A percentile compares a stretch with the other conserved stretches of the same genome.
These are phyloP conservation scores for Ophiostoma triangulosporum DNA, from an alignment of 2,329 filamentous ascomycete species.

Conservation along the genomic window DNA sequence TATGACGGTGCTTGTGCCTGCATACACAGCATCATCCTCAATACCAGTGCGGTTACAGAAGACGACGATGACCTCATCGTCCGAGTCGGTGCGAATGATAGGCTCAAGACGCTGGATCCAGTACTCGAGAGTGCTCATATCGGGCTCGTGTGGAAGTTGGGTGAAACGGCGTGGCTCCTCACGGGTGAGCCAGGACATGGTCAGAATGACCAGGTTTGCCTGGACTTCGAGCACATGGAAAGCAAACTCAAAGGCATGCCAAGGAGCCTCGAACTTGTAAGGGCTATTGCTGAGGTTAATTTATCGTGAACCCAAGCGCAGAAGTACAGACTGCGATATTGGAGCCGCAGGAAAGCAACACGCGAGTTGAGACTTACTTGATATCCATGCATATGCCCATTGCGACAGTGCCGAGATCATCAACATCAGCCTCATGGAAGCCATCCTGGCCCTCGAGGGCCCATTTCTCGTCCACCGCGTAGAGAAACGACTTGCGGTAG, in stretches of 20 bases:
- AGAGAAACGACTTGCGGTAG: conserved; percentile 47
- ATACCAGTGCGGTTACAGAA: conserved; percentile 57
- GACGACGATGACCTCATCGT: conserved; percentile 52
- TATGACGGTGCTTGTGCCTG: conserved; percentile 60
- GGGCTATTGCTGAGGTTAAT: conserved; percentile 23
- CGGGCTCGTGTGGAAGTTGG: conserved; percentile 41
- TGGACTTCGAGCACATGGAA: conserved; percentile 41
- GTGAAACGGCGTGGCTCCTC: conserved; percentile 34
- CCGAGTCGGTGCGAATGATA: conserved; percentile 34
- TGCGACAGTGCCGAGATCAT: conserved; percentile 35
- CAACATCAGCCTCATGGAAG: conserved; percentile 33
- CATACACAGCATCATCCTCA: conserved; percentile 54
- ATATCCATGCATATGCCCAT: conserved; percentile 54
- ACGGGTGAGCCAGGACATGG: conserved; percentile 66
- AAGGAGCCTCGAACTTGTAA: conserved; percentile 37
- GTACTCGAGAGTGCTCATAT: conserved; percentile 61
- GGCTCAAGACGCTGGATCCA: conserved; percentile 63
- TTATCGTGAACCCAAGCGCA: neutral
- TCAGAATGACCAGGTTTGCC: conserved; percentile 52
- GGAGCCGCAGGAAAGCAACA: no score
- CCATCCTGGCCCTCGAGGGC: conserved; percentile 39
- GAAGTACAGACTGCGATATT: conserved; percentile 12
- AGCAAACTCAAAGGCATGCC: conserved; percentile 36
- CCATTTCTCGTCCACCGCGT: conserved; percentile 48
- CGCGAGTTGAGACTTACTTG: conserved; percentile 32